Conservation (phyloP, 1,139 yeast genomes). For the Blastobotrys arbuscula region DNA sequence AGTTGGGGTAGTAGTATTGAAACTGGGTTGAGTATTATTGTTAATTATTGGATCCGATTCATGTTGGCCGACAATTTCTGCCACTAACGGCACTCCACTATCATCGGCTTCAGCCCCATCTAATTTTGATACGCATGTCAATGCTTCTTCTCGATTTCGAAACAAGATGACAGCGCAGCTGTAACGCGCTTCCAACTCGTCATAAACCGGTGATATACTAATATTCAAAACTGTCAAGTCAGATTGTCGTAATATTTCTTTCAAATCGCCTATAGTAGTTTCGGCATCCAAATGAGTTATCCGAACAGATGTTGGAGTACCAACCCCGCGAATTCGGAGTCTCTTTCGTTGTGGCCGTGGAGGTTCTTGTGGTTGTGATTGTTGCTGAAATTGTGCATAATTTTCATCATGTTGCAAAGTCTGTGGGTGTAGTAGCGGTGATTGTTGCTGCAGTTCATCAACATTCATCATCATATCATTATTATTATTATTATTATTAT, state of each 20-base stretch:
- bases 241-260: constrained; percentile 12
- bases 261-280: constrained; percentile 16
- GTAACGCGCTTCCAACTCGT: constrained; percentile 11
- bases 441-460: too few species aligned
- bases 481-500: too few species aligned
- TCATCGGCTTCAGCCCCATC: constrained; percentile 17
- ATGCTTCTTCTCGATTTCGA: constrained; percentile 16
- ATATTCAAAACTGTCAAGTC: constrained; percentile 11
- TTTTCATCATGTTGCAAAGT: too few species aligned
- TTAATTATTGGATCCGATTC: too few species aligned
- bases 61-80: constrained; percentile 14
- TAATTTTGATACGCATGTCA: constrained; percentile 13
- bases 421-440: too few species aligned
- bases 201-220: constrained; percentile 13
- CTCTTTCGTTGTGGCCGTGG: constrained; percentile 9
- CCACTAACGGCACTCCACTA: constrained; percentile 14
- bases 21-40: too few species aligned
- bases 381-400: background rate
- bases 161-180: constrained; percentile 13
- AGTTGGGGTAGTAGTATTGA: too few species aligned
- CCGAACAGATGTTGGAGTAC: constrained; percentile 17
- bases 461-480: too few species aligned
- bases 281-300: constrained; percentile 15
- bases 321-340: constrained; percentile 16
- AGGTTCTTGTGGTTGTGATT: background rate